Base-by-base conservation (phyloP, 2,329 filamentous ascomycete species). In the Colletotrichum sp. region DNA sequence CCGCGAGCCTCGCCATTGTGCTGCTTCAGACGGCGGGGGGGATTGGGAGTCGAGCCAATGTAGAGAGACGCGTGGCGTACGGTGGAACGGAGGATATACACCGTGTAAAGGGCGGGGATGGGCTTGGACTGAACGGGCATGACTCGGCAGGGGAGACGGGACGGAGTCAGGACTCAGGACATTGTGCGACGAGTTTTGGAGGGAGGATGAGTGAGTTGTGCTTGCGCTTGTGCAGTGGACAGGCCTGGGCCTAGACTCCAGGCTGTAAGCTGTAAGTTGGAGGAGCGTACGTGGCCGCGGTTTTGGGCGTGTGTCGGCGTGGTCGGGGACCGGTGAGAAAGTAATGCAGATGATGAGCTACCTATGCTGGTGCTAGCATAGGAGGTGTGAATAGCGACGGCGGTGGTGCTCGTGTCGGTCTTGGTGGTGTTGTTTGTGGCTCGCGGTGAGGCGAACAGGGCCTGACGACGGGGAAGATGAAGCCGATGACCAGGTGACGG, bases 11-110 rank as follows among this genome's bases (percentile, higher is more conserved):
- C 87, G 68, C 97, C 97, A 89, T 99, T 99, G 86, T 99, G 97
- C 83, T 99, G 97, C 77, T 92, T 93, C 28, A 99, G 89, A 16
- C 97, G 94, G 75, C 96, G 91, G 2, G 93, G 92, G 57, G 97
- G 96, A 81, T 98, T 93, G 0, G 96, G 96, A 1, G 97, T 99
- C 59, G 95, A 98, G 69, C 97, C 97, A 71, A 99, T 94, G 84
- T 99, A 99, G 32, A 96, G 89, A 4, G 90, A 92, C 32, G 90
- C 89, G 81, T 92, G 92, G 61, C 92, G 90, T 12, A 96, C 90
- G 1, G 93, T 96, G 0, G 96, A 98, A 24, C 96, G 94, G 43
- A 99, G 91, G 18, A 99, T 91, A 83, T 99, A 99, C 82, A 97
- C 98, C 79, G 95, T 95, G 83, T 99, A 99, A 78, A 98, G 93